Base-by-base conservation (phyloP, 305 asterid genomes). In the Rubia occidens region DNA sequence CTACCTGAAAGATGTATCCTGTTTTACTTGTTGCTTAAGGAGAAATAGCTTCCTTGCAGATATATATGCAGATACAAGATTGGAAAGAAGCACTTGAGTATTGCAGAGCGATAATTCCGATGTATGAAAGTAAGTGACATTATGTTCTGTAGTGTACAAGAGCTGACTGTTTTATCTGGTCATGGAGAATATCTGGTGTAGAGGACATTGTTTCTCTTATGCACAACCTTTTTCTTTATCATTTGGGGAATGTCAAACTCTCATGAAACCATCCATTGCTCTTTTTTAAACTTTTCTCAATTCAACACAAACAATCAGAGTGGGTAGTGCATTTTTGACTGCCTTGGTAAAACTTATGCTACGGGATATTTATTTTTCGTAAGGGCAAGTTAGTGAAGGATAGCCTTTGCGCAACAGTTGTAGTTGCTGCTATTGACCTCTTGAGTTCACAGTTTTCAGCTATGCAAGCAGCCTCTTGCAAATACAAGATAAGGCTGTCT, bases 21-120 rank as follows among this genome's bases (percentile, higher is more conserved):
- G 37, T 32, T 18, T 40, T 37, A 17, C 43, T 39, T 65, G 21
- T 43, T 29, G 32, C 32, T n/a, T 47, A 3, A 51, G n/a, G 39
- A 29, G 17, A 4, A 35, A 13, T 51, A 5, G 35, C 29, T n/a
- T 47, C 29, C 9, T 68, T 78, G 18, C 78, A 94, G 97, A 77
- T 82, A 72, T 80, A 69, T 69, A 86, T 88, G 96, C 95, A 91
- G 80, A 79, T 82, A 72, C 88, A 87, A 78, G 86, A 83, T 63
- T 94, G 97, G 97, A 77, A 81, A 69, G 85, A 84, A 81, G 97
- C 99, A 64, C 84, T 89, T 47, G 71, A 74, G 45, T 89, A 83
- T 78, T 85, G 94, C 86, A 86, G 85, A 81, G 70, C 84, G 78
- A 88, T 90, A 44, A 74, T 94, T 74, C 96, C 96, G 13, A 77